Percentiles rank a stretch among this genome's conserved stretches.
Evolutionary conservation across 1,284 basidiomycete genomes (phyloP).

Genomic region (Cryptococcus wingfieldii): DNA sequence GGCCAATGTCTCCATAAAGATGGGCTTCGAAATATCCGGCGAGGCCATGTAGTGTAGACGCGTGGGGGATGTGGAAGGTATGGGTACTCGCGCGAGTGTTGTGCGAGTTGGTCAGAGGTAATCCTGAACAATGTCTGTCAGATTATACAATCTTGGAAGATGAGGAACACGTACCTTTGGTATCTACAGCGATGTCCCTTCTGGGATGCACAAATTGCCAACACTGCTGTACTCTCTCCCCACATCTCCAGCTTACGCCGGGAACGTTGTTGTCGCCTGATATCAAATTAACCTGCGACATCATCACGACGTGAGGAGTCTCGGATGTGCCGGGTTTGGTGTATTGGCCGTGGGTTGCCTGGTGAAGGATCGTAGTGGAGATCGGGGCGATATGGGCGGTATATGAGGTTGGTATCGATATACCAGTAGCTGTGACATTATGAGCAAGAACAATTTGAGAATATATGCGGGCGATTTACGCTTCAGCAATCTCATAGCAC

Average conservation of each 20-base stretch:
- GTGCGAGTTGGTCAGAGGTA: conserved; percentile 81
- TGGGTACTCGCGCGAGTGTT: conserved; percentile 75
- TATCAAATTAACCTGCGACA: conserved; percentile 83
- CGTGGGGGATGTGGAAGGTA: conserved; percentile 89
- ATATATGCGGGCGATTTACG: conserved; percentile 53
- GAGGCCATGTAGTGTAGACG: conserved; percentile 91
- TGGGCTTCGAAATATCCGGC: conserved; percentile 98
- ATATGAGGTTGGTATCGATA: conserved; percentile 95
- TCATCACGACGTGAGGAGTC: conserved; percentile 98
- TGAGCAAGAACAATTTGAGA: background rate
- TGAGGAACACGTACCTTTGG: conserved; percentile 56
- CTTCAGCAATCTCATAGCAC: conserved; percentile 86
- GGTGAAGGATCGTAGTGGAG: conserved; percentile 85
- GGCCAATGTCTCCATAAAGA: conserved; percentile 78
- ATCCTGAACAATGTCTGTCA: conserved; percentile 52
- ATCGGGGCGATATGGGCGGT: conserved; percentile 90
- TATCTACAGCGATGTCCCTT: conserved; percentile 68
- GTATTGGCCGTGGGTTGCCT: conserved; percentile 58
- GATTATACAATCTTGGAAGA: conserved; percentile 2
- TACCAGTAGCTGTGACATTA: conserved; percentile 53
- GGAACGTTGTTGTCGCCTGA: conserved; percentile 59
- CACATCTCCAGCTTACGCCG: conserved; percentile 60
- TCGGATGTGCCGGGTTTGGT: conserved; percentile 63
- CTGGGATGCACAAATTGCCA: conserved; percentile 97
- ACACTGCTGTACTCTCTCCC: conserved; percentile 82